Evolutionary conservation across 2,329 filamentous ascomycete species (phyloP).

Genomic region (Trichophyton simii): DNA sequence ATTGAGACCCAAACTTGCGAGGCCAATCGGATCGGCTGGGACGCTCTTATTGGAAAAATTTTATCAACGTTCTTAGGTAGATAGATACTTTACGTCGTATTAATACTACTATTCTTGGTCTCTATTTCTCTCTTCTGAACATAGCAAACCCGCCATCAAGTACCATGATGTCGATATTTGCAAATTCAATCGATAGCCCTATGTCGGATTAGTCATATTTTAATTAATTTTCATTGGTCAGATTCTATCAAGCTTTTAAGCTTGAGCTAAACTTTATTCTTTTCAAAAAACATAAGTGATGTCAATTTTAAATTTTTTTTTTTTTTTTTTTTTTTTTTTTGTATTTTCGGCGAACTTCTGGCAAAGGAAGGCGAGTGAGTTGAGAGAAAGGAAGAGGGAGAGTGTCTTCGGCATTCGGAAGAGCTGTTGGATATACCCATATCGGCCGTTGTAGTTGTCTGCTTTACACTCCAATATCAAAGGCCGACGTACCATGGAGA

Average conservation of each 20-base stretch:
- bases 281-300: neutral
- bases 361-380: neutral
- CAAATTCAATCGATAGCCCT: neutral
- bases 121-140: neutral
- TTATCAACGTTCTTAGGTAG: neutral
- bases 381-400: neutral
- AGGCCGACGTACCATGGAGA: slow-evolving; percentile 22
- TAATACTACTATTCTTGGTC: neutral
- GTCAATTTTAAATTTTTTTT: neutral
- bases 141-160: neutral
- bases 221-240: neutral
- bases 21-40: neutral
- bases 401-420: neutral
- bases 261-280: neutral
- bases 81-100: neutral
- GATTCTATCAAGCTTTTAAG: neutral
- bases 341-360: neutral
- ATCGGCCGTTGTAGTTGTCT: slow-evolving; percentile 14
- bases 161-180: neutral
- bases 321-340: neutral
- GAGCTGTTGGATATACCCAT: neutral
- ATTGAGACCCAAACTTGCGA: neutral
- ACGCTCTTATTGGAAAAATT: neutral
- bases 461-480: neutral
- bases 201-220: neutral